Conservation (phyloP, 2,329 filamentous ascomycete species). For the Hymenoscyphus occultus region DNA sequence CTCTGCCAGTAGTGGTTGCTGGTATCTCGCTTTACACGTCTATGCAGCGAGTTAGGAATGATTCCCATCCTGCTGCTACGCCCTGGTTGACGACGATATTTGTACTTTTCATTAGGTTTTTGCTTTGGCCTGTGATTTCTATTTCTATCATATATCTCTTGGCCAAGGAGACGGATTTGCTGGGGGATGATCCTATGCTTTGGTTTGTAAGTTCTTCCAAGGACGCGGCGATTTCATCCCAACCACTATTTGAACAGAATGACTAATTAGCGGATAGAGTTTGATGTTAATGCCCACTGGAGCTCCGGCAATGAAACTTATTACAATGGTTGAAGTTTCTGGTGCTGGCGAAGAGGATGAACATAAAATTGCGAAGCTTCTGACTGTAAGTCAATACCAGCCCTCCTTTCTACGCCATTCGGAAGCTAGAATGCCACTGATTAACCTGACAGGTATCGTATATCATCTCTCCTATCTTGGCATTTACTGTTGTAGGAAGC, state of each 20-base stretch:
- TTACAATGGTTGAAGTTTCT: slow-evolving; percentile 45
- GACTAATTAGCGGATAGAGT: neutral
- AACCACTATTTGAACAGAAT: no score
- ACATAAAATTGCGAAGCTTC: slow-evolving; percentile 43
- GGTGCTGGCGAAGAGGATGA: slow-evolving; percentile 41
- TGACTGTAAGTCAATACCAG: slow-evolving; percentile 39
- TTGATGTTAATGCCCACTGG: slow-evolving; percentile 47
- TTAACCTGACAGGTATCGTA: slow-evolving; percentile 37
- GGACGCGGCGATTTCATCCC: neutral
- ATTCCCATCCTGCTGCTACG: slow-evolving; percentile 39
- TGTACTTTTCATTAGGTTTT: slow-evolving; percentile 53
- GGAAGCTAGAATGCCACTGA: neutral
- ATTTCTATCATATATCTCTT: slow-evolving; percentile 55
- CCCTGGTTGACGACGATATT: slow-evolving; percentile 50
- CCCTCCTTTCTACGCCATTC: neutral
- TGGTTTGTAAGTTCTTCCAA: slow-evolving; percentile 52
- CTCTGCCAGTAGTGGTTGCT: slow-evolving; percentile 62
- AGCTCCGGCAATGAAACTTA: slow-evolving; percentile 47
- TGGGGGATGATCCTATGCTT: slow-evolving; percentile 59
- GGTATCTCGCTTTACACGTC: slow-evolving; percentile 62
- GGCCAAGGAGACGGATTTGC: slow-evolving; percentile 48
- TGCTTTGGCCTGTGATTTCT: slow-evolving; percentile 57
- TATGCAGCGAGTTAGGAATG: slow-evolving; percentile 45
- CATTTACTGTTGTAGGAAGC: slow-evolving; percentile 39
- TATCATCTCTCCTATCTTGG: slow-evolving; percentile 39